Percentiles rank a stretch among this genome's conserved stretches.
phyloP scores from a whole-genome alignment of 2,329 filamentous ascomycete species.

The Fusarium chlamydosporum region DNA sequence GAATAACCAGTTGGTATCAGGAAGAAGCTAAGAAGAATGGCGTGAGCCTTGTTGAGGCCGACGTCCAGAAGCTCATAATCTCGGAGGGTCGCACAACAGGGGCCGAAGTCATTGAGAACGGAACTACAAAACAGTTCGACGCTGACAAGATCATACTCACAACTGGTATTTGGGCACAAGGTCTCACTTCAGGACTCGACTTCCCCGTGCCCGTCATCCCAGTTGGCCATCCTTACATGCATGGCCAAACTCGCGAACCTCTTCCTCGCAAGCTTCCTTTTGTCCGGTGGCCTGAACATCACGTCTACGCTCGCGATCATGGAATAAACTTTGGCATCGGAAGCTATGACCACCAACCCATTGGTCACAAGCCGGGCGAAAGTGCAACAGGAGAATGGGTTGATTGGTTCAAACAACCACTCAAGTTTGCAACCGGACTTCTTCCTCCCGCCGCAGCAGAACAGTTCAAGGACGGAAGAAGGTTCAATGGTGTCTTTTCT shows the following conservation, averaged over 20 bases:
- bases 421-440: conserved; percentile 25
- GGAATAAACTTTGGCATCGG: conserved; percentile 43
- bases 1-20: conserved; percentile 40
- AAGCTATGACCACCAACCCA: conserved; percentile 43
- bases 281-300: conserved; percentile 45
- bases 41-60: conserved; percentile 19
- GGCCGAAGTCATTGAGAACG: not conserved
- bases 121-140: not conserved
- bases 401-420: conserved; percentile 30
- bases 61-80: conserved; percentile 28
- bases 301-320: conserved; percentile 47
- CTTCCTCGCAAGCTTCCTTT: conserved; percentile 19
- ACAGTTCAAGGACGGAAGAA: conserved; percentile 23
- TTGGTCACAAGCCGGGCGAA: conserved; percentile 19
- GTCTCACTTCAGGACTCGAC: conserved; percentile 21
- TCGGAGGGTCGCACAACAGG: conserved; percentile 16
- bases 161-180: conserved; percentile 47
- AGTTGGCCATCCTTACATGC: conserved; percentile 46
- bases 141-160: conserved; percentile 45
- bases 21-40: conserved; percentile 27
- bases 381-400: conserved; percentile 42
- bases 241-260: conserved; percentile 5
- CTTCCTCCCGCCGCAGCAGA: conserved; percentile 21
- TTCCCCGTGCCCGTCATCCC: conserved; percentile 45
- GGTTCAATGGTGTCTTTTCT: conserved; percentile 48